A percentile compares a stretch with the other conserved stretches of the same genome.
phyloP scores from a whole-genome alignment of 2,329 filamentous ascomycete genomes.

The Apiospora arundinis region DNA sequence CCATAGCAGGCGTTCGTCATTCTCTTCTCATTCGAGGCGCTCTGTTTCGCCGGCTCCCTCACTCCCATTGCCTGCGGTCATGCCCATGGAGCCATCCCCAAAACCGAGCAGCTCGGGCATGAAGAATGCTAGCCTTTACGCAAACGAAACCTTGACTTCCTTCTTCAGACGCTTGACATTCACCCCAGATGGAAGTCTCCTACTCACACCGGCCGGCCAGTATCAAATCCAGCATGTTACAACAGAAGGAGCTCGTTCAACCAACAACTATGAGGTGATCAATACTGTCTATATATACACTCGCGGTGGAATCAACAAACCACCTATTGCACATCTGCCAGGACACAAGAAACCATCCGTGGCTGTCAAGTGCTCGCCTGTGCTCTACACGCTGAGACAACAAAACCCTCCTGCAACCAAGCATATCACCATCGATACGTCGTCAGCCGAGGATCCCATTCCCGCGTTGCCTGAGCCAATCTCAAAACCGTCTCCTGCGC shows the following conservation, averaged over 20 bases:
- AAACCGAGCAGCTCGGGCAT: conserved; percentile 73
- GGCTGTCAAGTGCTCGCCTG: conserved; percentile 90
- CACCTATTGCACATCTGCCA: conserved; percentile 91
- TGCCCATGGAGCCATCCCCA: conserved; percentile 90
- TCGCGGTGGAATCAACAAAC: conserved; percentile 93
- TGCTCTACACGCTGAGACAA: conserved; percentile 83
- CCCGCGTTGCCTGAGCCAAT: conserved; percentile 83
- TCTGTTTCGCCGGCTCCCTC: conserved; percentile 94
- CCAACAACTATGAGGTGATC: conserved; percentile 82
- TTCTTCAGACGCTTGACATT: conserved; percentile 96
- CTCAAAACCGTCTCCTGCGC: conserved; percentile 62
- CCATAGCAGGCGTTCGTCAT: conserved; percentile 93
- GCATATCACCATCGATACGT: conserved; percentile 94
- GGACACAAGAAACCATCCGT: conserved; percentile 99
- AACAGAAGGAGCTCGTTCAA: conserved; percentile 56
- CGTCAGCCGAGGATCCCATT: conserved; percentile 84
- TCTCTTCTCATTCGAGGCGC: conserved; percentile 76
- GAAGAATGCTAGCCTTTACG: conserved; percentile 89
- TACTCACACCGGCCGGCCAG: conserved; percentile 94
- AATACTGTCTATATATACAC: conserved; percentile 99
- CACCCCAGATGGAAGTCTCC: conserved; percentile 89
- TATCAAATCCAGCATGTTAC: conserved; percentile 80
- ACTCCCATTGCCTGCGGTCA: conserved; percentile 91
- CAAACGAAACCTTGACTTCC: conserved; percentile 94
- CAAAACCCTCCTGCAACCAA: conserved; percentile 68